phyloP scores from a whole-genome alignment of 177 flowering plant genomes.

The Viscum album region DNA sequence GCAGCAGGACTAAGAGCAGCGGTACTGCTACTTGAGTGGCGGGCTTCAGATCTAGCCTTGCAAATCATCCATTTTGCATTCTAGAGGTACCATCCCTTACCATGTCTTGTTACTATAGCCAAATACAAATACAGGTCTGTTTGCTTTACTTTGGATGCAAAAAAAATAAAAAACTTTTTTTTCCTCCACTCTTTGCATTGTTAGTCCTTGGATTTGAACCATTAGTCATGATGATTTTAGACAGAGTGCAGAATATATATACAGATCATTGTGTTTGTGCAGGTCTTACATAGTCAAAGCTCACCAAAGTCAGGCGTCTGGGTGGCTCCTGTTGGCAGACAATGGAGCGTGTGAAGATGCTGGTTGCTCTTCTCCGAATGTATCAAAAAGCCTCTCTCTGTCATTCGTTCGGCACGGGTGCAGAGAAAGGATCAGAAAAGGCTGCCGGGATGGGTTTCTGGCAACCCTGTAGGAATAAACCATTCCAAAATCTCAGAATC shows the following conservation, averaged over 20 bases:
- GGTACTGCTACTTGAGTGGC: slow-evolving; percentile 91
- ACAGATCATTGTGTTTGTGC: no score
- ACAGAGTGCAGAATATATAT: no score
- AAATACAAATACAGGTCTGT: no score
- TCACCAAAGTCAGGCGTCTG: slow-evolving; percentile 47
- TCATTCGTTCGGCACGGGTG: slow-evolving; percentile 24
- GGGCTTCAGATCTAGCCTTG: slow-evolving; percentile 92
- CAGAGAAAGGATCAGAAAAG: slow-evolving; percentile 21
- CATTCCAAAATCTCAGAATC: slow-evolving; percentile 35
- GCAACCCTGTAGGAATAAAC: slow-evolving; percentile 33
- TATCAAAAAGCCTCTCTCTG: slow-evolving; percentile 25
- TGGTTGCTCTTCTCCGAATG: slow-evolving; percentile 36
- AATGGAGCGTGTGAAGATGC: slow-evolving; percentile 33
- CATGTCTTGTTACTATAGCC: no score
- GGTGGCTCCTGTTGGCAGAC: slow-evolving; percentile 46
- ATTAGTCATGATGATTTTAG: no score
- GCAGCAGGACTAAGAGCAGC: slow-evolving; percentile 97
- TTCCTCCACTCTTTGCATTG: no score
- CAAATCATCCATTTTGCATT: slow-evolving; percentile 83
- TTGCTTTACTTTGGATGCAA: no score
- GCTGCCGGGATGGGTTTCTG: slow-evolving; percentile 43
- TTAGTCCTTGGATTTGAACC: no score
- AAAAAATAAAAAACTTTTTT: no score
- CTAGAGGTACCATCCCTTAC: slow-evolving; percentile 64
- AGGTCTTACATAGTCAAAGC: slow-evolving; percentile 60